Evolutionary conservation across 2,329 filamentous ascomycete species (phyloP), one percentile per base, ranked within the genome.

Genomic region (Fusarium sterilihyphosum): DNA sequence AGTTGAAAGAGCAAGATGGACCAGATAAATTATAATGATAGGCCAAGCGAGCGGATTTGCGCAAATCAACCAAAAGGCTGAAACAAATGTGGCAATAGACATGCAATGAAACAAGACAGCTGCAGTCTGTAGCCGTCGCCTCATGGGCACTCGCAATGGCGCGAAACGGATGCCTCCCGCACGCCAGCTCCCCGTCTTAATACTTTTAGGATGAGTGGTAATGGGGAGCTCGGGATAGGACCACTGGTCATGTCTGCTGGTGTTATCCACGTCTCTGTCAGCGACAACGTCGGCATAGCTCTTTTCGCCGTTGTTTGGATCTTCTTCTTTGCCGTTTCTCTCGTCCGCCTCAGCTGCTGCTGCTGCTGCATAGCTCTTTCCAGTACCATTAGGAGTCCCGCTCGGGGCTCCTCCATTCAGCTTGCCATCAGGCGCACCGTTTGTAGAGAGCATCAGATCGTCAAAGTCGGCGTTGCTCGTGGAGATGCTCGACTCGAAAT

Each of bases 21-120:
- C 87, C 47, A 97, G 87, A 79, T 98, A 98, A 0, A 94, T 86
- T 13, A 92, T 85, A 26, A 92, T 80, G 47, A 92, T 83, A 5
- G 96, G 96, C 96, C 96, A 99, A 54, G 92, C 90, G n/a, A 98
- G 85, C 2, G 96, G 96, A 65, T 97, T 95, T 64, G 94, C 93
- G 83, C 95, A 97, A 40, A 95, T 90, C 80, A 97, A 93, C 86
- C 97, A 98, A 86, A 98, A 98, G 66, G 92, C 82, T 10, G 94
- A 93, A 10, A 97, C 88, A 76, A 90, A 88, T 31, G 90, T 83
- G n/a, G 90, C 89, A 70, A 95, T 92, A 63, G 89, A 90, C 75
- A 94, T 87, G 70, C 90, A 93, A 82, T 95, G 93, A 76, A 91
- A 88, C 14, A 95, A 85, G 18, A 95, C 93, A 8, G 96, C 89